Percentiles rank a stretch among this genome's conserved stretches.
Evolutionary conservation across 2,329 filamentous ascomycete species (phyloP).

Genomic region (Aspergillus udagawae): DNA sequence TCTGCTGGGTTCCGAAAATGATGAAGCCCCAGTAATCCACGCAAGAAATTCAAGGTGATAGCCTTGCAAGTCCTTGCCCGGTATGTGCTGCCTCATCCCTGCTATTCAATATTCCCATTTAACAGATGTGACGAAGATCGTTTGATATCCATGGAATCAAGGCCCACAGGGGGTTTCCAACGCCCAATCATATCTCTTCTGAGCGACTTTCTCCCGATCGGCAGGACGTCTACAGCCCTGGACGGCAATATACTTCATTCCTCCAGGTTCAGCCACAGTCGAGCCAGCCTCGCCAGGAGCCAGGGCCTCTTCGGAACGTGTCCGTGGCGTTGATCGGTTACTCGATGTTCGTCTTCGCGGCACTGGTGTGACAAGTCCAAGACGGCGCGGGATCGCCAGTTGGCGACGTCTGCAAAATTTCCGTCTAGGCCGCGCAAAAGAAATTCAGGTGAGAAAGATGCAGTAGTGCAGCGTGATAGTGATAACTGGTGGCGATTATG

Average conservation of each 20-base stretch:
- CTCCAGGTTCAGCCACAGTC: too few relatives aligned
- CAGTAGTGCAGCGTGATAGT: neutral
- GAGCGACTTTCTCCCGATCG: neutral
- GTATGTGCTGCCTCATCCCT: neutral
- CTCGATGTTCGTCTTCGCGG: neutral
- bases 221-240: neutral
- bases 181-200: neutral
- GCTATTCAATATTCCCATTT: neutral
- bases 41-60: too few relatives aligned
- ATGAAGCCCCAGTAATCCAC: too few relatives aligned
- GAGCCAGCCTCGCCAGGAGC: too few relatives aligned
- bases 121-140: neutral
- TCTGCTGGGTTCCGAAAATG: too few relatives aligned
- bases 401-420: neutral
- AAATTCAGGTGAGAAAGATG: neutral
- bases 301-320: neutral
- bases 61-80: too few relatives aligned
- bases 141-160: neutral
- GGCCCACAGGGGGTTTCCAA: neutral
- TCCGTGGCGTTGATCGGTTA: neutral
- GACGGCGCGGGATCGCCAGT: neutral
- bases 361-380: neutral
- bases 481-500: neutral
- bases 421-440: neutral
- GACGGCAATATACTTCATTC: neutral